Percentiles rank a stretch among this genome's conserved stretches.
These are phyloP conservation scores for Emericellopsis atlantica DNA, from an alignment of 2,329 filamentous ascomycete genomes.

Conservation along the genomic window DNA sequence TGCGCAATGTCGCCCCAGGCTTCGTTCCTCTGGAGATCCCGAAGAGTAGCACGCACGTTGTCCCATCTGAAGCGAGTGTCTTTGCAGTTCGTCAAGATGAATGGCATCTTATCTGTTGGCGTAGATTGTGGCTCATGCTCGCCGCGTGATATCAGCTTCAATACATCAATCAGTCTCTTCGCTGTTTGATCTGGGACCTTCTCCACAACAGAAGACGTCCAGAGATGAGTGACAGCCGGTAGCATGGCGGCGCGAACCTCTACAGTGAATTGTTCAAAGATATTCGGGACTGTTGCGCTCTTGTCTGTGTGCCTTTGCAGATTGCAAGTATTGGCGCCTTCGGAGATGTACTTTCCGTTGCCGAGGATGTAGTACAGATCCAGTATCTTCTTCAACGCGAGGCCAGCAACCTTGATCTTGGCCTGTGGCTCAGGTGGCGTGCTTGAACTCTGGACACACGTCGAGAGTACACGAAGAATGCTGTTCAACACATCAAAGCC, in stretches of 20 bases:
- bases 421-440: constrained; percentile 34
- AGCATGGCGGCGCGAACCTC: constrained; percentile 74
- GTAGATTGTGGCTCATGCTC: constrained; percentile 60
- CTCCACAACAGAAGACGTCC: constrained; percentile 76
- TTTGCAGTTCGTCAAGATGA: constrained; percentile 29
- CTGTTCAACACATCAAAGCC: constrained; percentile 64
- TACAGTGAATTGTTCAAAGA: constrained; percentile 65
- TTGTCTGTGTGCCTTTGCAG: constrained; percentile 29
- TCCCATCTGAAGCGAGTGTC: constrained; percentile 34
- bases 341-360: constrained; percentile 67
- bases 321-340: constrained; percentile 50
- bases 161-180: constrained; percentile 68
- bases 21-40: constrained; percentile 14
- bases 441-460: constrained; percentile 13
- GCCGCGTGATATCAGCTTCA: constrained; percentile 65
- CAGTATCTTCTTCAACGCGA: constrained; percentile 69
- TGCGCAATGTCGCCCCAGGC: constrained; percentile 48
- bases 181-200: constrained; percentile 67
- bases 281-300: constrained; percentile 22
- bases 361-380: constrained; percentile 68
- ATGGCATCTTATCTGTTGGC: constrained; percentile 42
- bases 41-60: constrained; percentile 13
- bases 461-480: constrained; percentile 55
- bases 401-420: constrained; percentile 34
- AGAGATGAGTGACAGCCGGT: constrained; percentile 64